Percentiles rank a stretch among this genome's conserved stretches.
Conservation (phyloP, 2,329 filamentous ascomycete genomes). For the Leptographium radiaticola region DNA sequence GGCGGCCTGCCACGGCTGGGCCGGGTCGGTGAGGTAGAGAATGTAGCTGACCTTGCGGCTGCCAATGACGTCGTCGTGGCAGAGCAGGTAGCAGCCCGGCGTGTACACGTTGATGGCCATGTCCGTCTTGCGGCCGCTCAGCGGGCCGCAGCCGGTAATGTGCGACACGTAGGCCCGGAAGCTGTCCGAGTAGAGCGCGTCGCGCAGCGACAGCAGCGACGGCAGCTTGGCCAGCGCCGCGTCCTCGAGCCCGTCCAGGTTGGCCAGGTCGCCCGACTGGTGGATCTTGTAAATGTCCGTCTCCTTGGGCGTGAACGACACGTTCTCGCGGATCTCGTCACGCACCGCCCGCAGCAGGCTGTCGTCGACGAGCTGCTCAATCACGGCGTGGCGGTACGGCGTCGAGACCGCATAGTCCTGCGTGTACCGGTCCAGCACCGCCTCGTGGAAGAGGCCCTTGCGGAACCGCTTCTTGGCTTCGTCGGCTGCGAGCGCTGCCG, state of each 20-base stretch:
- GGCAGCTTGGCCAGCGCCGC: constrained; percentile 75
- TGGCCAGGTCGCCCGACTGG: constrained; percentile 93
- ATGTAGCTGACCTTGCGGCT: constrained; percentile 94
- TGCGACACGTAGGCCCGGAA: constrained; percentile 83
- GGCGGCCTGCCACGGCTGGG: constrained; percentile 74
- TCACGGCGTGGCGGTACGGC: constrained; percentile 88
- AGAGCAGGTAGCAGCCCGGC: constrained; percentile 86
- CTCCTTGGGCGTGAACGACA: constrained; percentile 95
- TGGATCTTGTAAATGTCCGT: constrained; percentile 99
- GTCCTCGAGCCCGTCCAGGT: constrained; percentile 86
- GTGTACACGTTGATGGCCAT: constrained; percentile 99
- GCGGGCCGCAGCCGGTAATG: constrained; percentile 72
- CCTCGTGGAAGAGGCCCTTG: constrained; percentile 49
- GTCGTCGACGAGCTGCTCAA: constrained; percentile 67
- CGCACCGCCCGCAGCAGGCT: constrained; percentile 74
- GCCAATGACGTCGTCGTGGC: constrained; percentile 98
- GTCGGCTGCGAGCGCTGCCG: constrained; percentile 22
- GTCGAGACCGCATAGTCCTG: constrained; percentile 48
- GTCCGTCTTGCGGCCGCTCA: constrained; percentile 91
- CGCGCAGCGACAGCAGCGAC: constrained; percentile 79
- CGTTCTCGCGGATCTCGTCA: constrained; percentile 75
- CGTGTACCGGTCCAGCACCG: constrained; percentile 46
- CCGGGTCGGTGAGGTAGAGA: constrained; percentile 86
- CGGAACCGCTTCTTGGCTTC: constrained; percentile 49
- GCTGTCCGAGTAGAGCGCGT: constrained; percentile 79